Evolutionary conservation across 306 rosid genomes (phyloP), one percentile per base, ranked within the genome.

Genomic region (Elaeagnus macrophylla): DNA sequence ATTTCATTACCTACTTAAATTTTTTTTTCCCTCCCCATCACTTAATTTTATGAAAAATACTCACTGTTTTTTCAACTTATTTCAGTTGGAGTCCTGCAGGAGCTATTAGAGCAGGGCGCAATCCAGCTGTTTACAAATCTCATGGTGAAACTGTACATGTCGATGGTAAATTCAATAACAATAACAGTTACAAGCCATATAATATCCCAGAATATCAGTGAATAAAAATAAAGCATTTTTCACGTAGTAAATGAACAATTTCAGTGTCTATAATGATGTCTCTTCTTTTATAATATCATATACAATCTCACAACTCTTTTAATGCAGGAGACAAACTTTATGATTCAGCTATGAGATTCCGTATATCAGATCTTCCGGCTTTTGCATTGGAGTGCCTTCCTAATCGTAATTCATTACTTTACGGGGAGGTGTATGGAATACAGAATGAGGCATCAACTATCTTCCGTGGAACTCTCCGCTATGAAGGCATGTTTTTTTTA

Each of bases 381-480:
- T 91, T 91, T 77, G 81, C 99, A 37, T 70, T 91, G 55, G 96
- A 91, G 70, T 78, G 83, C 70, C 83, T 87, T 57, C 99, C 99
- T 12, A 91, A 91, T 65, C 86, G 99, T 1, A 72, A 87, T 69
- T 91, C 99, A 0, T 61, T 91, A 66, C 54, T 84, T 62, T 91
- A 82, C 55, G 95, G 93, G 51, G 87, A 91, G 17, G 65, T 84
- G 72, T 91, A 91, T 49, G 85, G 87, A 62, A 86, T 91, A 49
- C 79, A 61, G 58, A 61, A 84, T 48, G 95, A 91, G 79, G 96
- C 99, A 65, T 76, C 86, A 6, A 82, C 95, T 13, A 39, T 91
- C 60, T 91, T 86, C 63, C 96, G 96, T 25, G 99, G 95, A 80
- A 91, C 99, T 56, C 89, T 91, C 54, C 88, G 99, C 53, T 91